phyloP scores from a whole-genome alignment of 1,284 basidiomycete genomes.

The Cerioporus squamosus region DNA sequence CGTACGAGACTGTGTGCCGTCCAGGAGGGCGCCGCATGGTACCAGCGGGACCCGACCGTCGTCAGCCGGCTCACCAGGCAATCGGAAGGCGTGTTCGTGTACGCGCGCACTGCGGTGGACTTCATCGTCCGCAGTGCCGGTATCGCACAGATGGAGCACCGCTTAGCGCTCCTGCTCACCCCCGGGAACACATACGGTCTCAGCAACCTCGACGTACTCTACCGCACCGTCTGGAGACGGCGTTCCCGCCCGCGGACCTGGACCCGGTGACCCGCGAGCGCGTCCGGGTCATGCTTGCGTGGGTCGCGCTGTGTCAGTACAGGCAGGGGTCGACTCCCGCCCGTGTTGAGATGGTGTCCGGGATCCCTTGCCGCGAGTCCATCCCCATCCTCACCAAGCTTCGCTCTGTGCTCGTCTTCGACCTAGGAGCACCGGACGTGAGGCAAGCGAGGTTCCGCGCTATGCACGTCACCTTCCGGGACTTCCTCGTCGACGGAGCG shows the following conservation, averaged over 20 bases:
- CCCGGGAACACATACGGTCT: background rate
- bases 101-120: constrained; percentile 10
- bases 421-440: background rate
- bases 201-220: constrained; percentile 11
- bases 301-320: background rate
- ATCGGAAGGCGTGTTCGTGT: constrained; percentile 16
- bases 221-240: constrained; percentile 8
- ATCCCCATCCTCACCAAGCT: background rate
- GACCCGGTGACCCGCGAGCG: background rate
- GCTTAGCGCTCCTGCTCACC: background rate
- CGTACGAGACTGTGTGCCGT: background rate
- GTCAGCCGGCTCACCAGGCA: background rate
- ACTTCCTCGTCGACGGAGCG: background rate
- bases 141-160: background rate
- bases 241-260: constrained; percentile 2
- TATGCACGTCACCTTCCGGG: background rate
- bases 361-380: background rate
- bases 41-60: background rate
- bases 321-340: background rate
- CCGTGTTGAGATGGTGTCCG: background rate
- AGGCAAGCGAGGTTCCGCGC: background rate
- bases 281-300: background rate
- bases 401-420: background rate
- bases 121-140: background rate
- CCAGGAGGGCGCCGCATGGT: background rate